Percentiles rank a stretch among this genome's conserved stretches.
phyloP scores from a whole-genome alignment of 352 stramenopile genomes.

The Phytophthora capsici region DNA sequence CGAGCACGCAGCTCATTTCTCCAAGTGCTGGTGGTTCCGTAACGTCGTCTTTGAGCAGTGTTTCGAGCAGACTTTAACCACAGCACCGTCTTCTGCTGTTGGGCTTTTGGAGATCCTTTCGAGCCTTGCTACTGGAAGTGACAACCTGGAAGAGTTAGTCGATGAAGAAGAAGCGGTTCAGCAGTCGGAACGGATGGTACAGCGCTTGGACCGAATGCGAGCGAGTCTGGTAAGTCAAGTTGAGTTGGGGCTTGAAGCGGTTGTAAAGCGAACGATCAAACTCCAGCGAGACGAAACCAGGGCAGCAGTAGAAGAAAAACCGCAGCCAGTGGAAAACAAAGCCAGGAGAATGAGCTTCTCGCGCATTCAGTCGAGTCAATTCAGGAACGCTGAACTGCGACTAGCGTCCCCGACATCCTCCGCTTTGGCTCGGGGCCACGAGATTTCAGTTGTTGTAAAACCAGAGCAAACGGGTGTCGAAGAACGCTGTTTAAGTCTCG shows the following conservation, averaged over 20 bases:
- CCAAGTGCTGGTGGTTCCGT: conserved; percentile 63
- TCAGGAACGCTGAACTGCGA: conserved; percentile 29
- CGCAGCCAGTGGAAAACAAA: conserved; percentile 14
- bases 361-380: conserved; percentile 23
- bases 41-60: conserved; percentile 38
- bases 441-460: conserved; percentile 1
- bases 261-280: conserved; percentile 24
- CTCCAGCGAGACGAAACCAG: conserved; percentile 20
- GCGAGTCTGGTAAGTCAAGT: conserved; percentile 32
- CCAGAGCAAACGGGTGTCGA: background rate
- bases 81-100: conserved; percentile 16
- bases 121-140: conserved; percentile 30
- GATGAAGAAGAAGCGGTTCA: conserved; percentile 35
- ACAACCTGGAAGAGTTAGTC: conserved; percentile 46
- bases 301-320: conserved; percentile 3
- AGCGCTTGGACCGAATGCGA: conserved; percentile 37
- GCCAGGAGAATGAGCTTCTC: conserved; percentile 28
- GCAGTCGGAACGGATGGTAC: conserved; percentile 22
- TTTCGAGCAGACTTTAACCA: conserved; percentile 27
- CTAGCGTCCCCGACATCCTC: conserved; percentile 33
- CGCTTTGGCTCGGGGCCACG: conserved; percentile 7
- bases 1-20: conserved; percentile 40
- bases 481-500: conserved; percentile 11
- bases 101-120: conserved; percentile 42
- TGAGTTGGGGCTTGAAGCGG: conserved; percentile 34